Conservation (phyloP, 148 eudicot species). For the Rhododendron griersonianum region DNA sequence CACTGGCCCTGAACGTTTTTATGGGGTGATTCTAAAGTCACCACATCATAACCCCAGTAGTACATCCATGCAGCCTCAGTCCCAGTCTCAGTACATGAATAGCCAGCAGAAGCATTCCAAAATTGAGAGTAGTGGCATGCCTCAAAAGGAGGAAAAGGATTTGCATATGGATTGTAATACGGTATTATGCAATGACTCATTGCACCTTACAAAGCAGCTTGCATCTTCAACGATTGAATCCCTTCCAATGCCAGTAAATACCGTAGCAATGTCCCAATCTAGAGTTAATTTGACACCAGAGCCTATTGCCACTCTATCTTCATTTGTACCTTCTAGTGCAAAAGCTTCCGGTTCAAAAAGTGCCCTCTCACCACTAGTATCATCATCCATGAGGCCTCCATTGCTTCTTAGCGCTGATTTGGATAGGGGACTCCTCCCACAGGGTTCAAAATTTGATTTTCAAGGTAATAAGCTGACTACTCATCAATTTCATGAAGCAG, state of each 20-base stretch:
- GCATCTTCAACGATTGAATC: conserved; percentile 22
- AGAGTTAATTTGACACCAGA: conserved; percentile 63
- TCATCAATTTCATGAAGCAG: conserved; percentile 36
- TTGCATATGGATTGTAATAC: conserved; percentile 31
- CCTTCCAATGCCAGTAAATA: conserved; percentile 19
- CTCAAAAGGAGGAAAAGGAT: conserved; percentile 33
- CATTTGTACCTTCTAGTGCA: no score
- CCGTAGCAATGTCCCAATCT: conserved; percentile 33
- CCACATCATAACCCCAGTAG: conserved; percentile 38
- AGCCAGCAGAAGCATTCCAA: conserved; percentile 26
- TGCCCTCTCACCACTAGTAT: background rate
- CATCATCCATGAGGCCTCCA: conserved; percentile 20
- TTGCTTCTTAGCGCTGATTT: background rate
- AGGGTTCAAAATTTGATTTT: background rate
- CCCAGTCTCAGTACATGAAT: conserved; percentile 39
- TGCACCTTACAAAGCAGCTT: conserved; percentile 26
- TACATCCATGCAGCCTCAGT: conserved; percentile 38
- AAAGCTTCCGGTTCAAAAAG: no score
- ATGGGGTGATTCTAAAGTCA: conserved; percentile 85
- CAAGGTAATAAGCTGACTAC: background rate
- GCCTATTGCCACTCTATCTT: no score
- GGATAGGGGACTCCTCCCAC: background rate
- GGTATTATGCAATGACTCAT: conserved; percentile 26
- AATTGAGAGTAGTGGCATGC: conserved; percentile 29
- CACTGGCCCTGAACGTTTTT: conserved; percentile 68